Evolutionary conservation across 208 protist genomes (phyloP), one percentile per base, ranked within the genome.

Genomic region (Trypanosoma cruzi): DNA sequence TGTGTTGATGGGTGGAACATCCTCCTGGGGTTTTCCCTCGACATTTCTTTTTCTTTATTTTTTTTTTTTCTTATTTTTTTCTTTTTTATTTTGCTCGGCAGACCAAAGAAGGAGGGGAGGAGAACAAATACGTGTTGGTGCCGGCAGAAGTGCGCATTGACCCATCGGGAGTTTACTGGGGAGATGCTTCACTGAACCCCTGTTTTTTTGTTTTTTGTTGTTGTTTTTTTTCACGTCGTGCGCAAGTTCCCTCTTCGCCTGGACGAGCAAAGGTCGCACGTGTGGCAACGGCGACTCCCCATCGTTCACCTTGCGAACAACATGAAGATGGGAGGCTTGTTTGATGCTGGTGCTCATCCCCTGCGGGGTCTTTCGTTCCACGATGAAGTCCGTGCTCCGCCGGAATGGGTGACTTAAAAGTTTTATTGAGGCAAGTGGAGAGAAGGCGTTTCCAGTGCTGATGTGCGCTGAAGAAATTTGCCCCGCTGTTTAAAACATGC

Each of bases 281-380:
- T 73, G 42, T 55, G 56, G 36, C 68, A 71, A 29, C 77, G 75
- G 75, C 37, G 71, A 32, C 68, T 70, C 4, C 56, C 58, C 37
- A 59, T 80, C 16, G 49, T 73, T 14, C 55, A 80, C 31, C 56
- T 80, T 18, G 60, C 71, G 26, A 80, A 80, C 58, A 63, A 78
- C 34, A 24, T 80, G 24, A 80, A 80, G 29, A 80, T 77, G 34
- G 75, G 75, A 34, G 75, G 75, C 28, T 64, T 80, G 4, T 73
- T 65, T 44, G 67, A 73, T 24, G 50, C 65, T 37, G 42, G 67
- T 29, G 36, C 24, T 73, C 32, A 56, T 73, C 29, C 24, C 65
- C 1, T 8, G 48, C 31, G 67, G 67, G 3, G 58, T 56, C 16
- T 73, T 73, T 55, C 26, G 29, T 24, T 18, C 36, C 58, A 73